Conservation (phyloP, 805 yeast genomes). For the Kazachstania viticola region DNA sequence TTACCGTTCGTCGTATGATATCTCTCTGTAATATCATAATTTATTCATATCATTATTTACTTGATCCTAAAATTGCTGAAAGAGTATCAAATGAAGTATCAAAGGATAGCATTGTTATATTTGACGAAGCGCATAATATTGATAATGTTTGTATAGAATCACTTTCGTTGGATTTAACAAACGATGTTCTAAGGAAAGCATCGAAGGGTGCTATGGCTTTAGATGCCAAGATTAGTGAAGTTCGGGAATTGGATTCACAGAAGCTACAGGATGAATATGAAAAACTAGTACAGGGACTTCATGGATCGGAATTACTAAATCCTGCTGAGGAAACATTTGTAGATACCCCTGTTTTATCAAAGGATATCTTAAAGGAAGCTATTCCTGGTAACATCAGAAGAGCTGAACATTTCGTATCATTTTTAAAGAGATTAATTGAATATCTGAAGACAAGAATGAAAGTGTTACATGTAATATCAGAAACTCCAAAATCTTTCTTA, state of each 20-base stretch:
- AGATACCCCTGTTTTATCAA: constrained; percentile 79
- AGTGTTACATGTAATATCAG: constrained; percentile 93
- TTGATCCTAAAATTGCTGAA: constrained; percentile 95
- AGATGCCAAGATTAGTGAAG: constrained; percentile 72
- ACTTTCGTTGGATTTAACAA: constrained; percentile 80
- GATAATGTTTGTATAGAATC: constrained; percentile 98
- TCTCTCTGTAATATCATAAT: constrained; percentile 87
- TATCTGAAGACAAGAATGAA: constrained; percentile 95
- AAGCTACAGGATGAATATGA: constrained; percentile 86
- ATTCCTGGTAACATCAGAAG: constrained; percentile 94
- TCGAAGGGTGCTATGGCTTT: constrained; percentile 75
- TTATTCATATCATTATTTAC: constrained; percentile 89
- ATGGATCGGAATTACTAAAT: constrained; percentile 62
- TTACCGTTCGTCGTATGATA: constrained; percentile 96
- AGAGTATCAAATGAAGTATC: constrained; percentile 87
- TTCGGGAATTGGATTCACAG: constrained; percentile 70
- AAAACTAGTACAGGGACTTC: constrained; percentile 76
- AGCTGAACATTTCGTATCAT: constrained; percentile 94
- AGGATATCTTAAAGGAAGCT: constrained; percentile 81
- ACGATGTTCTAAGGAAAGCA: constrained; percentile 77
- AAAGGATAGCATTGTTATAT: constrained; percentile 85
- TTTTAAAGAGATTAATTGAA: constrained; percentile 84
- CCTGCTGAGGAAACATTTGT: constrained; percentile 47
- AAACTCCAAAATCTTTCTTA: constrained; percentile 85
- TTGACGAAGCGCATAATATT: constrained; percentile 97